Percentiles rank a stretch among this genome's conserved stretches.
These are phyloP conservation scores for Colletotrichum falcatum DNA, from an alignment of 2,329 filamentous ascomycete genomes.

Conservation along the genomic window DNA sequence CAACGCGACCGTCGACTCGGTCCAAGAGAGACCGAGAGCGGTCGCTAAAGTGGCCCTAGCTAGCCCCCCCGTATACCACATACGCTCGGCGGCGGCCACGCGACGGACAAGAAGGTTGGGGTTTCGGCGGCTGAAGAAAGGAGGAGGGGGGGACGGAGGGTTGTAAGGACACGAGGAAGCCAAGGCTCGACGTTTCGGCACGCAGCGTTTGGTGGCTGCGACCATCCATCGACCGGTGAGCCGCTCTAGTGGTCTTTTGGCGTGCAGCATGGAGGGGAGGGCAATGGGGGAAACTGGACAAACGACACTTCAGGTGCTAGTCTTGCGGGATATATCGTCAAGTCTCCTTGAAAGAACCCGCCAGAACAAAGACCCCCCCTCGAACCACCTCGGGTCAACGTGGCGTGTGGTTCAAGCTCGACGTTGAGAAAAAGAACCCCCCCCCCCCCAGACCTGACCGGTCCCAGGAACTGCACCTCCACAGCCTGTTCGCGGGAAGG, in stretches of 20 bases:
- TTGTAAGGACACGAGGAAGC: too few relatives aligned
- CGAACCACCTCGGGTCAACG: slow-evolving; percentile 23
- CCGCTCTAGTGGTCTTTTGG: too few relatives aligned
- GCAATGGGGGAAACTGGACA: not conserved
- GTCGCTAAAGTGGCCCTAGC: not conserved
- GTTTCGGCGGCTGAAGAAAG: not conserved
- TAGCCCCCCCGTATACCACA: not conserved
- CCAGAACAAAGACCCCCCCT: slow-evolving; percentile 24
- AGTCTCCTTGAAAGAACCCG: not conserved
- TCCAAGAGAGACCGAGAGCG: slow-evolving; percentile 9
- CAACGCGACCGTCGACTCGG: not conserved
- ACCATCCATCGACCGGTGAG: not conserved
- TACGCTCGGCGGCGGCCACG: not conserved
- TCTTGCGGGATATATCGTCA: slow-evolving; percentile 20
- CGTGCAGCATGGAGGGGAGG: not conserved
- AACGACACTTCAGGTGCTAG: not conserved
- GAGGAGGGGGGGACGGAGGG: too few relatives aligned
- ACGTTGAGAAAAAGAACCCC: slow-evolving; percentile 32
- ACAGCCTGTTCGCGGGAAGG: not conserved
- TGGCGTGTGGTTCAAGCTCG: slow-evolving; percentile 36
- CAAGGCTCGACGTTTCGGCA: not conserved
- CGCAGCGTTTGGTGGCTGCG: not conserved
- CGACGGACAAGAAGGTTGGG: not conserved
- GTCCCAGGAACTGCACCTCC: slow-evolving; percentile 24
- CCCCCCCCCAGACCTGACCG: too few relatives aligned